Evolutionary conservation across 495 filamentous ascomycete genomes (phyloP), one percentile per base, ranked within the genome.

Genomic region (Aspergillus bertholletiae): DNA sequence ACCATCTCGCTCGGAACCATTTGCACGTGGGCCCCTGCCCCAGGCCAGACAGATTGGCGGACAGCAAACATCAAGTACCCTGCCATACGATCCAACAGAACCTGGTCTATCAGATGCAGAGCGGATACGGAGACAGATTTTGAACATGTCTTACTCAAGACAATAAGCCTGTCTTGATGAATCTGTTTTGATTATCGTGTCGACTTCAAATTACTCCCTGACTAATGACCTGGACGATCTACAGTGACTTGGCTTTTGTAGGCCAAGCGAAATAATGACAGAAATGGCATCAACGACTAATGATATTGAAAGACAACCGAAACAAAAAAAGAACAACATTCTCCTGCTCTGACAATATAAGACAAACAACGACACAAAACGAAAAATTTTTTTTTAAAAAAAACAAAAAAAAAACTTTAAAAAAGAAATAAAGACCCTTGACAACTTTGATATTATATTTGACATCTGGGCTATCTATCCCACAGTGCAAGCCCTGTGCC

Each of bases 21-120:
- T 74, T 51, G 68, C 61, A 13, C 65, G 62, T 20, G 64, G 61
- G 21, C 56, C 63, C 1, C 26, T 66, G 12, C 59, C 70, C 21
- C 59, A 57, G 24, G 47, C 53, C 22, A 48, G 49, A 26, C 48
- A 50, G 24, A 47, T 50, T 18, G 46, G 45, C 34, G 47, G 26
- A 21, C 59, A 49, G 35, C 40, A 21, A 8, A 17, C 41, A n/a
- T 24, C 60, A 18, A 63, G 41, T 2, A 49, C 55, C n/a, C 47
- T 65, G n/a, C 70, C 69, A 18, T 69, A 65, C 51, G 65, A 76
- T 40, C 64, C 73, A 4, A 70, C 65, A 12, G 73, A 74, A 54
- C 60, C 68, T 45, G 73, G 72, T 41, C 62, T 77, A 24, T 71
- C 74, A 2, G 75, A 79, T 57, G 75, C 74, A n/a, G 74, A 79